Evolutionary conservation across 768 basidiomycete genomes (phyloP), one percentile per base, ranked within the genome.

Genomic region (Roridomyces roridus): DNA sequence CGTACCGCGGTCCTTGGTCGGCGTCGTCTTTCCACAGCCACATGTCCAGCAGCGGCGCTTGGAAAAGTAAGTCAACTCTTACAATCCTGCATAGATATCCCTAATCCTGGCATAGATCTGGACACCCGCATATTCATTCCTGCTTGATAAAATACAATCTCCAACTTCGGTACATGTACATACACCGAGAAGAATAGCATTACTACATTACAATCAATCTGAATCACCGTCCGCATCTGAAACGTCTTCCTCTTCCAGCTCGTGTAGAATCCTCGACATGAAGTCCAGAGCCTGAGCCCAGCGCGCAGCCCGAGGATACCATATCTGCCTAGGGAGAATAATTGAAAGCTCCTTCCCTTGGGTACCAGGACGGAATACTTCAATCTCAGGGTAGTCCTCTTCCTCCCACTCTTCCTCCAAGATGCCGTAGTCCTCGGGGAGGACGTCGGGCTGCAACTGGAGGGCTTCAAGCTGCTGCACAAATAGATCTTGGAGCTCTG

Each of bases 361-460:
- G 18, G 55, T 57, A 4, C 55, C 55, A 0, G 47, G 40, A 3
- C 42, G 29, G 28, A 56, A 46, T 0, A 15, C 31, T 20, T 57
- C 55, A 5, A 51, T 31, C 43, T 57, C 55, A 0, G 54, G 48
- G 18, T 56, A 56, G 28, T 49, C 47, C 25, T 50, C 47, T 4
- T 56, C 46, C 46, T 55, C 55, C 55, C 55, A 56, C 42, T 56
- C 55, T 3, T 44, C 55, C n/a, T 49, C 41, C 4, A 49, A 26
- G 17, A 56, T 25, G 3, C 46, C 55, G 26, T 50, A 56, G 34
- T 45, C 46, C 18, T 17, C 47, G 1, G 55, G 55, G 1, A 56
- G 28, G 10, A 47, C 2, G 5, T 35, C 55, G 6, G 55, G 55
- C 15, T 44, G 14, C 2, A 24, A 14, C 2, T 43, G 20, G 9